Evolutionary conservation across 2,329 filamentous ascomycete species (phyloP).

Genomic region (Pestalotiopsis sp.): DNA sequence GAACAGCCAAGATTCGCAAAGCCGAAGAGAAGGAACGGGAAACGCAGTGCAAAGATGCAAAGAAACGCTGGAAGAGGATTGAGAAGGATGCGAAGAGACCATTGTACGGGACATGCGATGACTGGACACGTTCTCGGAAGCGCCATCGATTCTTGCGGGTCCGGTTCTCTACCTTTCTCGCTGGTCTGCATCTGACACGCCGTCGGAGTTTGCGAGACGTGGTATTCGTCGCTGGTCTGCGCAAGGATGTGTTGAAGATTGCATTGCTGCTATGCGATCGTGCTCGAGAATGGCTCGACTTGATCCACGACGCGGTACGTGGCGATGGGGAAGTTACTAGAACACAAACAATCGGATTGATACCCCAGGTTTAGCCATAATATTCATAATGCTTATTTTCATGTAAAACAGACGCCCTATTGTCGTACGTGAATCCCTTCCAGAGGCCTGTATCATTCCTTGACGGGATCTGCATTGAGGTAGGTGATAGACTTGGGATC

Average conservation of each 20-base stretch:
- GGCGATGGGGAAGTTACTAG: neutral
- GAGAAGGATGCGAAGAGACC: neutral
- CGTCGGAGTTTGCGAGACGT: too few species aligned
- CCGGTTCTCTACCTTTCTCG: too few species aligned
- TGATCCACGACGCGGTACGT: neutral
- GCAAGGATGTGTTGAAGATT: too few species aligned
- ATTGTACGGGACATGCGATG: neutral
- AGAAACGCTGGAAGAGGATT: neutral
- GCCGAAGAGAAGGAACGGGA: neutral
- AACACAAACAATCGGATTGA: neutral
- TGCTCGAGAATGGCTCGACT: neutral
- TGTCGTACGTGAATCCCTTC: neutral
- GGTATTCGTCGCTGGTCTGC: too few species aligned
- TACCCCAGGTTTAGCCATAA: neutral
- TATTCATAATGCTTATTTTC: neutral
- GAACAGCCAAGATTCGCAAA: neutral
- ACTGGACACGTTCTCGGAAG: too few species aligned
- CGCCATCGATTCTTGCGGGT: too few species aligned
- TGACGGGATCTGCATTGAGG: too few species aligned
- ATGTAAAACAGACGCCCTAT: neutral
- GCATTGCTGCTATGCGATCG: too few species aligned
- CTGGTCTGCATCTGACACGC: too few species aligned
- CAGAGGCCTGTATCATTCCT: too few species aligned
- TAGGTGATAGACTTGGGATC: too few species aligned
- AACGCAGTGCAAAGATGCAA: neutral